phyloP scores from a whole-genome alignment of 1,139 yeast genomes.

The Pichia sp. region DNA sequence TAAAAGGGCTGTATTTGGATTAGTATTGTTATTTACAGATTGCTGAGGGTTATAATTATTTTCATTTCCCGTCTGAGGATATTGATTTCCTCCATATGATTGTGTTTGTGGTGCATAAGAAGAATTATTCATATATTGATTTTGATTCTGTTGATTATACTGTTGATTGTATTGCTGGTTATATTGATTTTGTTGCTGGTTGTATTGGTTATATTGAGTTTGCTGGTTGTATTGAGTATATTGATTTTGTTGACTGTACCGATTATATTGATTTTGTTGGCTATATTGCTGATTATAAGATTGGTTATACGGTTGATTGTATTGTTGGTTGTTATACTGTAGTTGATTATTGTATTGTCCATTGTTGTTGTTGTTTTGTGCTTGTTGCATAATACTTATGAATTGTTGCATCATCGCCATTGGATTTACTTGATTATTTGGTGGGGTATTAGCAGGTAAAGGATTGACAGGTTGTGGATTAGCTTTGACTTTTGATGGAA shows the following conservation, averaged over 20 bases:
- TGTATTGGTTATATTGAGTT: conserved; percentile 4
- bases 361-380: background rate
- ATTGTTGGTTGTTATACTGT: conserved; percentile 13
- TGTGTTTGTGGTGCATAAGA: background rate
- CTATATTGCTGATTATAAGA: conserved; percentile 1
- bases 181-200: conserved; percentile 9
- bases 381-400: conserved; percentile 19
- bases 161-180: conserved; percentile 17
- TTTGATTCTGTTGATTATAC: conserved; percentile 4
- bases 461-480: too few species aligned
- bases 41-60: too few species aligned
- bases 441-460: background rate
- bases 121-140: conserved; percentile 3
- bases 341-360: background rate
- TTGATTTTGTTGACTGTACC: conserved; percentile 20
- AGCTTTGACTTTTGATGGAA: conserved; percentile 19
- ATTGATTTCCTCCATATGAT: background rate
- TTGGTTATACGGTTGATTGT: conserved; percentile 17
- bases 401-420: conserved; percentile 19
- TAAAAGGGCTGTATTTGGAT: conserved; percentile 12
- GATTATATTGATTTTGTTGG: conserved; percentile 9
- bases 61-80: too few species aligned
- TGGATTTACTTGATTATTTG: conserved; percentile 6
- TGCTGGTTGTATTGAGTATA: conserved; percentile 6
- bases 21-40: too few species aligned